Evolutionary conservation across 495 filamentous ascomycete species (phyloP).

Genomic region (Poronia punctata): DNA sequence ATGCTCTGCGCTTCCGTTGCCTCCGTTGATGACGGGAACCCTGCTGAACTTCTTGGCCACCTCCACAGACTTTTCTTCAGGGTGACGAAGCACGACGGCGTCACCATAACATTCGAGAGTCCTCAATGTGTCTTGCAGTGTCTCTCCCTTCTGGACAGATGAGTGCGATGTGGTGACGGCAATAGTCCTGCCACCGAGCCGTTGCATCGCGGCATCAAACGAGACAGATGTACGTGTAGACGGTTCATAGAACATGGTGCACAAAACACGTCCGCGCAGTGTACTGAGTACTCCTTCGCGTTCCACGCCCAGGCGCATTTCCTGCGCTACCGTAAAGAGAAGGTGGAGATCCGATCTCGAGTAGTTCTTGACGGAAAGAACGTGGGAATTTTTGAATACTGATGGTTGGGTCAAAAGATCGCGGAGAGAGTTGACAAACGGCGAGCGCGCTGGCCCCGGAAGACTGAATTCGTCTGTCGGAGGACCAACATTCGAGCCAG

Average conservation of each 20-base stretch:
- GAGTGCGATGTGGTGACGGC: slow-evolving; percentile 72
- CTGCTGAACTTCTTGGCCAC: slow-evolving; percentile 77
- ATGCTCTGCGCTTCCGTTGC: slow-evolving; percentile 91
- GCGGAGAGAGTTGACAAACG: slow-evolving; percentile 38
- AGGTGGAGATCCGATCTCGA: slow-evolving; percentile 77
- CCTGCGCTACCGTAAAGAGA: slow-evolving; percentile 91
- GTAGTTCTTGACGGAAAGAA: slow-evolving; percentile 87
- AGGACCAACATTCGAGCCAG: slow-evolving; percentile 15
- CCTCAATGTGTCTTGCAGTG: slow-evolving; percentile 84
- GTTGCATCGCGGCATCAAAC: slow-evolving; percentile 97
- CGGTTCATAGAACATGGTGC: slow-evolving; percentile 94
- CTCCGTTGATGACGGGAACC: slow-evolving; percentile 92
- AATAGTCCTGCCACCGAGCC: slow-evolving; percentile 79
- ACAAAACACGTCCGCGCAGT: slow-evolving; percentile 76
- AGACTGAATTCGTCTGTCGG: slow-evolving; percentile 47
- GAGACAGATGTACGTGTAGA: slow-evolving; percentile 93
- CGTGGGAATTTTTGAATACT: slow-evolving; percentile 76
- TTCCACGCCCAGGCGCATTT: slow-evolving; percentile 90
- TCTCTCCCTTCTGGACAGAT: slow-evolving; percentile 86
- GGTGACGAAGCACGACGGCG: slow-evolving; percentile 89
- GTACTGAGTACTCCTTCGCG: slow-evolving; percentile 82
- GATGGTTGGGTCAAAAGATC: slow-evolving; percentile 67
- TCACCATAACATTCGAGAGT: slow-evolving; percentile 92
- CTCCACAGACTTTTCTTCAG: slow-evolving; percentile 67
- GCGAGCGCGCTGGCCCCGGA: slow-evolving; percentile 35